Conservation (phyloP, 257 asterid genomes). For the Primulina tabacum region DNA sequence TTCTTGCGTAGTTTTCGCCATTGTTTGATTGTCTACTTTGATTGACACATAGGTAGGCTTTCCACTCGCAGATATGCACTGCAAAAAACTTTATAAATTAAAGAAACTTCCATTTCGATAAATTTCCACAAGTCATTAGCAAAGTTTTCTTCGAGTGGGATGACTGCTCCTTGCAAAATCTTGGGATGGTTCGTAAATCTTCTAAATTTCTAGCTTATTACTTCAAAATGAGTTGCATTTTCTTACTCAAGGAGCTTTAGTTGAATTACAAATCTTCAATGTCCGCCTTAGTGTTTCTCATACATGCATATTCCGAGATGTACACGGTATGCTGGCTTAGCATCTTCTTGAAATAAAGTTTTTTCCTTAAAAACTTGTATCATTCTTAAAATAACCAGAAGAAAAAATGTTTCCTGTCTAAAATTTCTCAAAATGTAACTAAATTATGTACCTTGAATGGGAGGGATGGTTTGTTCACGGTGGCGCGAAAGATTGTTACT, state of each 20-base stretch:
- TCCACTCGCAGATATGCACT: constrained; percentile 58
- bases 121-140: too few species aligned
- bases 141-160: too few species aligned
- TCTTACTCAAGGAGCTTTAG: neutral
- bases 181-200: neutral
- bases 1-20: constrained; percentile 66
- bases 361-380: too few species aligned
- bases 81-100: constrained; percentile 13
- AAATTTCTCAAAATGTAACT: too few species aligned
- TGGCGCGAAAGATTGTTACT: constrained; percentile 74
- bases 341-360: too few species aligned
- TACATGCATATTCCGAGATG: too few species aligned
- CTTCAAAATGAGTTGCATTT: neutral
- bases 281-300: too few species aligned
- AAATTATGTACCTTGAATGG: constrained; percentile 41
- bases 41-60: constrained; percentile 65
- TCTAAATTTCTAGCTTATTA: neutral
- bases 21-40: constrained; percentile 57
- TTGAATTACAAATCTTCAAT: too few species aligned
- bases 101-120: neutral
- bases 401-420: too few species aligned
- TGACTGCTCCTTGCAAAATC: neutral
- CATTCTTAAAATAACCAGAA: too few species aligned
- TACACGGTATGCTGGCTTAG: too few species aligned
- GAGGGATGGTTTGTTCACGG: constrained; percentile 39